A percentile compares a stretch with the other conserved stretches of the same genome.
Conservation (phyloP, 1,284 basidiomycete genomes). For the Gymnopus androsaceus region DNA sequence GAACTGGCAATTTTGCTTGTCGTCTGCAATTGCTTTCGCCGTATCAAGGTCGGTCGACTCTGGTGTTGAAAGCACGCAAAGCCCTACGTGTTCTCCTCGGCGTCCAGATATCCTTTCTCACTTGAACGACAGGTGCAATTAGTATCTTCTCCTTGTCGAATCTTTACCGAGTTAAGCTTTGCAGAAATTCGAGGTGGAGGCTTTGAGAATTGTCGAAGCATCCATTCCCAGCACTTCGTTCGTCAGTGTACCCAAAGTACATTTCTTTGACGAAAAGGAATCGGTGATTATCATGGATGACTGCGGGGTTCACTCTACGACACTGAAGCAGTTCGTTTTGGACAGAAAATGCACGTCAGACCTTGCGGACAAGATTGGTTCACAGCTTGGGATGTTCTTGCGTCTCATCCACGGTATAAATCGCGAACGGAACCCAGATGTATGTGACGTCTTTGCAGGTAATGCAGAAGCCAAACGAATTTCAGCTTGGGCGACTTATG, state of each 20-base stretch:
- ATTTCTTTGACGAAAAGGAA: slow-evolving; percentile 48
- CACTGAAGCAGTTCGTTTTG: slow-evolving; percentile 52
- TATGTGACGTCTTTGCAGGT: slow-evolving; percentile 39
- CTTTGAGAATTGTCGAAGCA: slow-evolving; percentile 41
- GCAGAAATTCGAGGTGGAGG: slow-evolving; percentile 53
- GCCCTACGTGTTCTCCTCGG: slow-evolving; percentile 36
- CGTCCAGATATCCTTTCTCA: slow-evolving; percentile 36
- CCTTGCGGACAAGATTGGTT: slow-evolving; percentile 47
- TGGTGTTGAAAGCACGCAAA: slow-evolving; percentile 62
- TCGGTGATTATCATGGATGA: slow-evolving; percentile 65
- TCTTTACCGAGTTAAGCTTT: slow-evolving; percentile 9
- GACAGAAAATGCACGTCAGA: slow-evolving; percentile 33
- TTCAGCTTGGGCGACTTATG: slow-evolving; percentile 33
- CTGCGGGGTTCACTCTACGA: slow-evolving; percentile 41
- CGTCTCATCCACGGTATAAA: slow-evolving; percentile 44
- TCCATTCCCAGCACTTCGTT: slow-evolving; percentile 35
- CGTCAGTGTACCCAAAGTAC: slow-evolving; percentile 49
- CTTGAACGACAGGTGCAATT: slow-evolving; percentile 54
- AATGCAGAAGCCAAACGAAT: slow-evolving; percentile 45
- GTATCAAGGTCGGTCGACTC: slow-evolving; percentile 41
- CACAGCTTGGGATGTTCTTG: slow-evolving; percentile 52
- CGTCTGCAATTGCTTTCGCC: slow-evolving; percentile 44
- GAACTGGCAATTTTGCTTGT: slow-evolving; percentile 54
- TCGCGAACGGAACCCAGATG: slow-evolving; percentile 32
- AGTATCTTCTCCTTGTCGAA: background rate